Percentiles rank a stretch among this genome's conserved stretches.
phyloP scores from a whole-genome alignment of 768 basidiomycete genomes.

The Amylocystis lapponica region DNA sequence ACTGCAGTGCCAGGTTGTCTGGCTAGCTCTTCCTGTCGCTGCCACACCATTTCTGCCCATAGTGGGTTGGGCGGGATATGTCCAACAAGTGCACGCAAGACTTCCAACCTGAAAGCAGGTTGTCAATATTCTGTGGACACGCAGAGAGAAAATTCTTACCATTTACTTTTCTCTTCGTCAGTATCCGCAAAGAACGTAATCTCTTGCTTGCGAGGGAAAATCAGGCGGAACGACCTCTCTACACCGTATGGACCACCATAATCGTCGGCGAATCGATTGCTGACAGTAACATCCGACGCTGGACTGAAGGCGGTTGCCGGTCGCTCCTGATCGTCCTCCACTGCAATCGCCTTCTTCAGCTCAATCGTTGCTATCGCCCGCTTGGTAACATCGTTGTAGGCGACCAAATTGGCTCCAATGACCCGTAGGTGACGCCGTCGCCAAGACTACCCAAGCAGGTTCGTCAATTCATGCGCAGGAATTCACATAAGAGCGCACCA shows the following conservation, averaged over 20 bases:
- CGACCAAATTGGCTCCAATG: constrained; percentile 80
- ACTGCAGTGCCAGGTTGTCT: constrained; percentile 6
- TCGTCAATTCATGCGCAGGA: not conserved
- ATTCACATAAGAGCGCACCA: constrained; percentile 61
- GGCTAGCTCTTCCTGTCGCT: constrained; percentile 53
- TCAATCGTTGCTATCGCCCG: constrained; percentile 88
- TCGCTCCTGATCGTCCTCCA: constrained; percentile 71
- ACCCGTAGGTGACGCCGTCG: constrained; percentile 79
- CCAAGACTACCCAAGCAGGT: constrained; percentile 51
- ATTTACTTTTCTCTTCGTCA: constrained; percentile 79
- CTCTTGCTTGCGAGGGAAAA: constrained; percentile 71
- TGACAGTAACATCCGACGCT: constrained; percentile 30
- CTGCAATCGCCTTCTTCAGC: constrained; percentile 70
- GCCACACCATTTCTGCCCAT: constrained; percentile 91
- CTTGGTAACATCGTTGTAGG: constrained; percentile 92
- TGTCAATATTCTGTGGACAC: too few species aligned
- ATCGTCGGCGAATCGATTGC: constrained; percentile 43
- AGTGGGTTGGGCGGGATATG: constrained; percentile 88
- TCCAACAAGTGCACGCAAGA: constrained; percentile 78
- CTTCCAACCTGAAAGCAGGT: constrained; percentile 61
- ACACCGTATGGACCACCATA: constrained; percentile 63
- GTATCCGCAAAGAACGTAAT: constrained; percentile 91
- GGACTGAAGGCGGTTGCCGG: constrained; percentile 43
- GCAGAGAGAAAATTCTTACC: constrained; percentile 44
- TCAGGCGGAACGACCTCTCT: constrained; percentile 78